These are phyloP conservation scores for Capsaspora owczarzaki DNA, from an alignment of 78 protist genomes.

Conservation along the genomic window DNA sequence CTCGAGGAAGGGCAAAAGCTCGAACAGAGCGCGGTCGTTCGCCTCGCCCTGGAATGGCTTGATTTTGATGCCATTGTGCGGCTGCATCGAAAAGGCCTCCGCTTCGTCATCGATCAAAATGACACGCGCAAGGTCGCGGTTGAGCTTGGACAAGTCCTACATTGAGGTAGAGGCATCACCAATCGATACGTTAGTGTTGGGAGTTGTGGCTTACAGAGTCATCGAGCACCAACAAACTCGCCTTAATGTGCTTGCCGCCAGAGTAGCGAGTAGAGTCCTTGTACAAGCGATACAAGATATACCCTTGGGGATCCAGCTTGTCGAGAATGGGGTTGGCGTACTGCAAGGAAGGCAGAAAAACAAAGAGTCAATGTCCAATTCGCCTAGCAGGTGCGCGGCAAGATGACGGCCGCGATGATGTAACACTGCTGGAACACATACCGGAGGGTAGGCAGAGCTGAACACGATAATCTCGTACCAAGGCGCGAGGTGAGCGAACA, in stretches of 20 bases:
- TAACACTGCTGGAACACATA: too few species aligned
- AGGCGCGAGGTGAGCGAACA: constrained; percentile 4
- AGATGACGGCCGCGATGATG: too few species aligned
- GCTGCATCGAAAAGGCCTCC: background rate
- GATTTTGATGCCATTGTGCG: background rate
- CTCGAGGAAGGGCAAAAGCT: background rate
- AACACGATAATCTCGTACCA: constrained; percentile 18
- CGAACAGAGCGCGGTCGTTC: background rate
- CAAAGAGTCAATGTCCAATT: background rate
- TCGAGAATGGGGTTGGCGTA: constrained; percentile 21
- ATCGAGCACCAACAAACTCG: too few species aligned
- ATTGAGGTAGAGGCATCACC: background rate
- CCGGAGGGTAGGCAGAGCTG: too few species aligned
- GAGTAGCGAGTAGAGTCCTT: background rate
- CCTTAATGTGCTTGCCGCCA: constrained; percentile 3
- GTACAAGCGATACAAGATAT: background rate
- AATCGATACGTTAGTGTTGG: too few species aligned
- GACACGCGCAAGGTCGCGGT: constrained; percentile 8
- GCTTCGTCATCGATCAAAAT: constrained; percentile 7
- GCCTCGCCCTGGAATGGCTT: background rate
- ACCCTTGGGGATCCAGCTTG: background rate
- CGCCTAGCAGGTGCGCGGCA: too few species aligned
- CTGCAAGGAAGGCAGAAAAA: background rate
- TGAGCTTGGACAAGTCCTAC: constrained; percentile 15
- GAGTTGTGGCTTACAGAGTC: too few species aligned